Evolutionary conservation across 108 stramenopile species (phyloP), one percentile per base, ranked within the genome.

Genomic region (Nannochloropsis oceanica): DNA sequence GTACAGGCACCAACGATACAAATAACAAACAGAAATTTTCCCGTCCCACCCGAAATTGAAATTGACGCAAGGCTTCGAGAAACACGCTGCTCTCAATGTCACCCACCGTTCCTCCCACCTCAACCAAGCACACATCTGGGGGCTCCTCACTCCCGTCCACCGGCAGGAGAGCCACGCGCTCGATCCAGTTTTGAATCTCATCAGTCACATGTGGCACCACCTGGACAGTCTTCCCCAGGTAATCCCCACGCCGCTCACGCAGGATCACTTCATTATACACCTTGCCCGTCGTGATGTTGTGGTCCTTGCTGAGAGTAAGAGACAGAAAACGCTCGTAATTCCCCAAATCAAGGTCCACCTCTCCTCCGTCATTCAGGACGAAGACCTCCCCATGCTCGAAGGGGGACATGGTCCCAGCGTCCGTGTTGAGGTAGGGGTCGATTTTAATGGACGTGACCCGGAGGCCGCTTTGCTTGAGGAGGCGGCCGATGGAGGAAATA

Each of bases 91-190:
- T 88, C 90, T 93, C 92, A 90, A 99, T 99, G 89, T 99, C 99
- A 18, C 99, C 99, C 12, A 99, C 97, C n/a, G 98, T 99, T 59
- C 99, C 99, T 43, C 99, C 99, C 11, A 99, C 96, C 92, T 99
- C 98, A 42, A 99, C 94, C 79, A 99, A 92, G 90, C 99, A 99
- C 83, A 99, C 93, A 84, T 99, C 98, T 26, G 99, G 96, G 5
- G 91, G 79, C 27, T 87, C 84, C 80, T 91, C 89, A 44, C 86
- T 88, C 27, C 92, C 93, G 27, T 91, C 88, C 22, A 95, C 94
- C 73, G 94, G 93, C 11, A 93, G 85, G 46, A 94, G 90, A 2
- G 94, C 94, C 46, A 95, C 94, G 42, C 93, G 88, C 84, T 94
- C 94, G 82, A 96, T 95, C 95, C 95, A 96, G 8, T 89, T 91